Base-by-base conservation (phyloP, 805 yeast genomes). In the Yarrowia deformans region DNA sequence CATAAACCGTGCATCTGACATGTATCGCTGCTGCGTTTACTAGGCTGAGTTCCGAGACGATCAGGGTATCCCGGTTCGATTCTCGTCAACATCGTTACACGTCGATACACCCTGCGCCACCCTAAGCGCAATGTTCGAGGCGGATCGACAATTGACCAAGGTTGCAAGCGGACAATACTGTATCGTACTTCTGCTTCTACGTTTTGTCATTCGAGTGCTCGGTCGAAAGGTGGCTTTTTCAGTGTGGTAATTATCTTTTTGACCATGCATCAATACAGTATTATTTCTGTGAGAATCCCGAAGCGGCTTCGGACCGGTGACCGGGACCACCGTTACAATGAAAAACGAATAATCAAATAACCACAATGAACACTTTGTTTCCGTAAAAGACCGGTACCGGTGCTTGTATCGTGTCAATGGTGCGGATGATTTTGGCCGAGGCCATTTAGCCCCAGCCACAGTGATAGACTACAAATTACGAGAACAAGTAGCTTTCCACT, bases 281-380 rank as follows among this genome's bases (percentile, higher is more conserved):
- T 35, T 50, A 50, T 35, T 35, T 34, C 50, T 18, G 29, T 34
- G 29, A 35, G 23, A 8, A 18, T 18, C 40, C 56, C 56, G 56
- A 50, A 50, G 56, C 56, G 56, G 56, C 42, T 50, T 32, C 42
- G 56, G 56, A 35, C 56, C 56, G 39, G 56, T 16, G 40, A 9
- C 8, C 42, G 16, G 42, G 29, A 2, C 4, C 29, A 4, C 29
- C 29, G 29, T 23, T 23, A 23, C 29, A 23, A 23, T 23, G 29
- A 23, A 23, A 23, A 23, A 23, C 29, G 29, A 23, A 23, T 23
- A 23, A 23, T 23, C 29, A 23, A 2, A 23, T 23, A 23, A 23
- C 29, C 29, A 23, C 29, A 23, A 23, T 2, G 29, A 4, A 23
- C 29, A 23, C 29, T 2, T 4, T 23, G 29, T 23, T 23, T 23